phyloP scores from a whole-genome alignment of 768 basidiomycete species.

The Leucogyrophana mollusca region DNA sequence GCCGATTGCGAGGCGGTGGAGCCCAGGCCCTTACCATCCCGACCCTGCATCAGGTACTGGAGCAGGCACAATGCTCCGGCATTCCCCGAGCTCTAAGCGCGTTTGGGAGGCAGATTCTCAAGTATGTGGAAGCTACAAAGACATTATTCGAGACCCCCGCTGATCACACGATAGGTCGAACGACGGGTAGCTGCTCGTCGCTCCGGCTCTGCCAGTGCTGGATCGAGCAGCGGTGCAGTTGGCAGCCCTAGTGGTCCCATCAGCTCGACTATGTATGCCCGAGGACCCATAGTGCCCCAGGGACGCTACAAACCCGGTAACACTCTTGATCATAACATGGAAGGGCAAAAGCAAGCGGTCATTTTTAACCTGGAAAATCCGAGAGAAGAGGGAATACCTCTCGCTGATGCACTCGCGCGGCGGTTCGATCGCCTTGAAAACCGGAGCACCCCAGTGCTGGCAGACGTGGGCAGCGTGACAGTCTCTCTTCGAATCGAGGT shows the following conservation, averaged over 20 bases:
- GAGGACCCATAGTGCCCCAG: conserved; percentile 10
- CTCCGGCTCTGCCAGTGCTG: too few species aligned
- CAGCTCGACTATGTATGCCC: too few species aligned
- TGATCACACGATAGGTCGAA: too few species aligned
- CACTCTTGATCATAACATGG: conserved; percentile 13
- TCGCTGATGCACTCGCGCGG: conserved; percentile 60
- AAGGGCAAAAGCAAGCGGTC: conserved; percentile 58
- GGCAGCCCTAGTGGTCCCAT: too few species aligned
- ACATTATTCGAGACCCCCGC: too few species aligned
- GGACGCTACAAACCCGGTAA: conserved; percentile 5
- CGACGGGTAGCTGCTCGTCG: too few species aligned
- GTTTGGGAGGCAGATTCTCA: too few species aligned
- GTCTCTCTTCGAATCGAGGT: conserved; percentile 77
- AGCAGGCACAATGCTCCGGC: too few species aligned
- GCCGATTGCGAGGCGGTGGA: conserved; percentile 2
- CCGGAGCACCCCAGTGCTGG: conserved; percentile 58
- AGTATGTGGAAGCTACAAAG: too few species aligned
- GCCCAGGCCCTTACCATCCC: conserved; percentile 2
- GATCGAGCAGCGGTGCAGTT: too few species aligned
- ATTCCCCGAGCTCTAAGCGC: conserved; percentile 14
- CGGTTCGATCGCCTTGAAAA: conserved; percentile 51
- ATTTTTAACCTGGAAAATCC: conserved; percentile 57
- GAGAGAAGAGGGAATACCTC: conserved; percentile 55
- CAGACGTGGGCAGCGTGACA: conserved; percentile 63
- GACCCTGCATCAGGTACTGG: conserved; percentile 9